These are phyloP conservation scores for Sistotremastrum suecicum DNA, from an alignment of 768 basidiomycete genomes.

Conservation along the genomic window DNA sequence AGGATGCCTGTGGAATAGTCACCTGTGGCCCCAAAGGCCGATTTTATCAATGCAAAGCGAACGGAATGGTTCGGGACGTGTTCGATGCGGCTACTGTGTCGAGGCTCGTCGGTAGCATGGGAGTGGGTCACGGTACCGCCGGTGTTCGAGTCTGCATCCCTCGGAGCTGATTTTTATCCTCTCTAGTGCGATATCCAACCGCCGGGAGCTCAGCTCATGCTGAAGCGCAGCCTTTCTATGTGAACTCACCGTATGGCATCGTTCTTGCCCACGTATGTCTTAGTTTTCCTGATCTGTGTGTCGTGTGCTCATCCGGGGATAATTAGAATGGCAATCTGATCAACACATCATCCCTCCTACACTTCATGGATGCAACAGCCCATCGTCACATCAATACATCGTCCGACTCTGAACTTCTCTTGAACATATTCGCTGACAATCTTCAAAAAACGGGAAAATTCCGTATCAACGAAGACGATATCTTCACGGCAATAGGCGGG, in stretches of 20 bases:
- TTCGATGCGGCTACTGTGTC: constrained; percentile 72
- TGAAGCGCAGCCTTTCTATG: constrained; percentile 98
- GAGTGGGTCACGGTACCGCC: constrained; percentile 82
- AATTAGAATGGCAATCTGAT: constrained; percentile 93
- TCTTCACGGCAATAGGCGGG: constrained; percentile 84
- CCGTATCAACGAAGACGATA: constrained; percentile 98
- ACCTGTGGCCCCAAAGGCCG: constrained; percentile 92
- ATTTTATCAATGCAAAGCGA: constrained; percentile 96
- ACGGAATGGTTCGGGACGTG: constrained; percentile 98
- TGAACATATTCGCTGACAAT: constrained; percentile 96
- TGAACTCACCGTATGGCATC: constrained; percentile 99
- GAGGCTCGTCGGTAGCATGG: constrained; percentile 85
- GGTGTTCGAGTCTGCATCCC: constrained; percentile 6
- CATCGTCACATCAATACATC: constrained; percentile 99
- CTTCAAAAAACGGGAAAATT: constrained; percentile 98
- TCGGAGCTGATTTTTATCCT: constrained; percentile 4
- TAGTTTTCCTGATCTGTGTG: background rate
- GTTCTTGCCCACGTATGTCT: constrained; percentile 85
- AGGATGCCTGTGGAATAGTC: constrained; percentile 95
- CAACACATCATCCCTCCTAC: constrained; percentile 76
- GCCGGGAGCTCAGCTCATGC: constrained; percentile 94
- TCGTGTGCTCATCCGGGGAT: background rate
- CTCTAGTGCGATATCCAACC: constrained; percentile 87
- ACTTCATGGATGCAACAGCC: constrained; percentile 89
- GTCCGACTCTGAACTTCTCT: constrained; percentile 91